These are phyloP conservation scores for Microbotryum scabiosae DNA, from an alignment of 1,284 basidiomycete species.

Conservation along the genomic window DNA sequence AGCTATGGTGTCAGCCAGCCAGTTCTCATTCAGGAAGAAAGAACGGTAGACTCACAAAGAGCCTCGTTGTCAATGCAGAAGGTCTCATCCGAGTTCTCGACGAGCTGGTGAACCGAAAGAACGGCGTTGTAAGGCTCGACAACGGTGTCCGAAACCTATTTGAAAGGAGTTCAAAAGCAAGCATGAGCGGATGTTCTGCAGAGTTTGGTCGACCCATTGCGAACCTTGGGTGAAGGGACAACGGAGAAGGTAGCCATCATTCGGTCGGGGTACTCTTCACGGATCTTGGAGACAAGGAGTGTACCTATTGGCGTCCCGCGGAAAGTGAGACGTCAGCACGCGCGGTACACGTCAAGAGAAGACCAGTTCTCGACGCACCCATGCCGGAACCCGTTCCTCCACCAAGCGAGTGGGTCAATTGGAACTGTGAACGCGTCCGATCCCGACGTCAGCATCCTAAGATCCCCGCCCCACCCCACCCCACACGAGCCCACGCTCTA, in stretches of 20 bases:
- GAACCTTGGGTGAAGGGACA: constrained; percentile 33
- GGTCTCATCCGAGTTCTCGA: constrained; percentile 56
- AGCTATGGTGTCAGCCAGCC: too few relatives aligned
- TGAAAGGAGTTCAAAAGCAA: constrained; percentile 53
- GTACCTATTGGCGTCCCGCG: constrained; percentile 38
- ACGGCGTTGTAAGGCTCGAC: constrained; percentile 58
- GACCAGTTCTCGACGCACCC: constrained; percentile 33
- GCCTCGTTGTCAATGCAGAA: constrained; percentile 88
- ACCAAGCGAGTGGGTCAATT: constrained; percentile 53
- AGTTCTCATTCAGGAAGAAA: neutral
- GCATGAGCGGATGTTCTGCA: neutral
- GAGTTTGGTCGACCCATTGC: constrained; percentile 44
- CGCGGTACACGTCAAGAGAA: neutral
- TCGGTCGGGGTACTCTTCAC: constrained; percentile 52
- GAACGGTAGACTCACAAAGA: constrained; percentile 46
- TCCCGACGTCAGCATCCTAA: too few relatives aligned
- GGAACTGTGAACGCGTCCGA: constrained; percentile 40
- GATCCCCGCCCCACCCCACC: too few relatives aligned
- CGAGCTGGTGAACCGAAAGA: constrained; percentile 53
- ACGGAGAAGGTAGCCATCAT: constrained; percentile 59
- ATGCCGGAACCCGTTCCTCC: constrained; percentile 57
- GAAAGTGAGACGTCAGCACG: neutral
- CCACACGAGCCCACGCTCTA: neutral
- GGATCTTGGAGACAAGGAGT: constrained; percentile 54
- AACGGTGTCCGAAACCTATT: constrained; percentile 44